A percentile compares a stretch with the other conserved stretches of the same genome.
Evolutionary conservation across 768 basidiomycete genomes (phyloP).

Genomic region (Kondoa malvinella): DNA sequence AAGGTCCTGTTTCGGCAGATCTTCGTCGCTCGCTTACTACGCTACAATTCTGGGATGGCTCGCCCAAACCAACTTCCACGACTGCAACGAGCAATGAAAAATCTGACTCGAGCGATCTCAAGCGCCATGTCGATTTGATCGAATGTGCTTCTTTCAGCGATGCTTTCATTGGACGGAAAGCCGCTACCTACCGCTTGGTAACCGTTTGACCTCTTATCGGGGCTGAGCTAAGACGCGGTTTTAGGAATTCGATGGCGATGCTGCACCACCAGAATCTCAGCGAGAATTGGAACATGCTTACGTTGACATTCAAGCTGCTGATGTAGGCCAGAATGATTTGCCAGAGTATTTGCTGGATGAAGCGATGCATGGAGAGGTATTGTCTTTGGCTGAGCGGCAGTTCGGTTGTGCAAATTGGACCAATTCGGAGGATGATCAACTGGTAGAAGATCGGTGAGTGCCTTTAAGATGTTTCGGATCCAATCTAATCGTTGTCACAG

Average conservation of each 20-base stretch:
- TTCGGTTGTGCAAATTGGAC: neutral
- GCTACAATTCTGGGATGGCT: conserved; percentile 2
- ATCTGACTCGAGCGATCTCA: neutral
- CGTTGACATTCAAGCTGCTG: neutral
- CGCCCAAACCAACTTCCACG: conserved; percentile 15
- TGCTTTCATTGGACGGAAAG: too few species aligned
- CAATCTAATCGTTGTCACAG: neutral
- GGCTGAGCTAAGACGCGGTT: neutral
- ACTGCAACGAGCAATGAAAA: neutral
- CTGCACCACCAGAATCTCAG: neutral
- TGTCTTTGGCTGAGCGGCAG: neutral
- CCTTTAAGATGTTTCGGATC: neutral
- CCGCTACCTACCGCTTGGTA: neutral
- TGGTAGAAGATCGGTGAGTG: neutral
- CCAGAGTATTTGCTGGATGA: conserved; percentile 1
- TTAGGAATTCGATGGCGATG: neutral
- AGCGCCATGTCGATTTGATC: neutral
- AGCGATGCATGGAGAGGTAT: neutral
- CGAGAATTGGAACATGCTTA: neutral
- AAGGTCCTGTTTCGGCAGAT: neutral
- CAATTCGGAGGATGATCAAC: neutral
- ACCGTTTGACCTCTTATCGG: neutral
- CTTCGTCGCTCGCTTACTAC: neutral
- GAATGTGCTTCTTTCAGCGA: neutral
- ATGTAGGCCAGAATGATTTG: neutral